Evolutionary conservation across 768 basidiomycete species (phyloP), one percentile per base, ranked within the genome.

Genomic region (Guyanaporus albipodus): DNA sequence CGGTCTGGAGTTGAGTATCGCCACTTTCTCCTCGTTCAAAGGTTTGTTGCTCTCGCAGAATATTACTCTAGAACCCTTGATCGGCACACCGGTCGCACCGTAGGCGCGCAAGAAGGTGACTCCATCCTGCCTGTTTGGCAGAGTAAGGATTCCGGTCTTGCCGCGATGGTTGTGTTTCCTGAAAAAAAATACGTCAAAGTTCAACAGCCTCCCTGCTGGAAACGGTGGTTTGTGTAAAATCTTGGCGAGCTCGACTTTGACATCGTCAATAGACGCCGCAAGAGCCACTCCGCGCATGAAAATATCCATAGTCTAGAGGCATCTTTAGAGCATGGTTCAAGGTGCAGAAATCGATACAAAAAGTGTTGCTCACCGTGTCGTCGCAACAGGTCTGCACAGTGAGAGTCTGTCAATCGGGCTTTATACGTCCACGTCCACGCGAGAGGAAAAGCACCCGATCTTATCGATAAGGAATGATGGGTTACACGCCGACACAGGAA

Each of bases 121-220:
- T 1, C 63, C 70, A 1, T 38, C 48, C 2, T 17, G 33, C 33
- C 21, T 44, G 21, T 29, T 53, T 0, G 71, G 60, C 12, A 71
- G 50, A 1, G 64, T 68, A 18, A 71, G 57, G 5, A 70, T 54
- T 23, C 70, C 70, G 2, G 41, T 41, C 14, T 54, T 57, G 18
- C 65, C 65, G 6, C 61, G 58, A 0, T 35, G 0, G n/a, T 57
- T 35, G 14, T 52, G 0, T 18, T 46, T 59, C 26, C 47, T 54
- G 45, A 70, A 71, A 2, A 72, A 47, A 7, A 18, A n/a, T 5
- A 69, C 42, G 7, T 67, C 66, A 29, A 71, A 71, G 24, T 71
- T 72, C n/a, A 68, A 38, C 2, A 26, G 36, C 4, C 58, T 53
- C 2, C 56, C 21, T 4, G 47, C 46, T 6, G 62, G 52, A 46